Conservation (phyloP, 2,329 filamentous ascomycete genomes). For the Trichoderma arundinaceum region DNA sequence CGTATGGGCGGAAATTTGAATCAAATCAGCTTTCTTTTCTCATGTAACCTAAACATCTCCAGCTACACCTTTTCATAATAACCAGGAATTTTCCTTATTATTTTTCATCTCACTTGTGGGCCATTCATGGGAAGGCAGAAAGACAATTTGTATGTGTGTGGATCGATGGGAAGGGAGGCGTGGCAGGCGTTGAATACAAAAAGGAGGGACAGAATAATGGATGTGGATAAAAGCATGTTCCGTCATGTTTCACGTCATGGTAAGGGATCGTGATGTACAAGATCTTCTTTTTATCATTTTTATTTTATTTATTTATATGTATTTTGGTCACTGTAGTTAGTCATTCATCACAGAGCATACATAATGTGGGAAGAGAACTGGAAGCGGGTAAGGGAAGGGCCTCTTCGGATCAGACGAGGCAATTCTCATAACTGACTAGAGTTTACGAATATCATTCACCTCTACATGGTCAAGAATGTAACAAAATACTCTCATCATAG, state of each 20-base stretch:
- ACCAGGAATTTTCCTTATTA: conserved; percentile 7
- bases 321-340: conserved; percentile 24
- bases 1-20: conserved; percentile 5
- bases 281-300: conserved; percentile 3
- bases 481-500: background rate
- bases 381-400: conserved; percentile 16
- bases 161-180: background rate
- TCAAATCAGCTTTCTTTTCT: background rate
- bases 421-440: conserved; percentile 19
- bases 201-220: conserved; percentile 14
- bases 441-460: conserved; percentile 17
- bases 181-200: conserved; percentile 4
- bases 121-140: conserved; percentile 2
- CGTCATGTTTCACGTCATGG: background rate
- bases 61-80: conserved; percentile 22
- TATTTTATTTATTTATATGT: conserved; percentile 7
- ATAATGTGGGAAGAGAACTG: conserved; percentile 18
- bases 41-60: conserved; percentile 14
- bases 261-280: conserved; percentile 14
- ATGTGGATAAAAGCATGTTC: conserved; percentile 5
- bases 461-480: background rate
- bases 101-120: conserved; percentile 1
- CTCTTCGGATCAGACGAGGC: background rate
- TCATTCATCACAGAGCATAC: conserved; percentile 6
- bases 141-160: background rate